Percentiles rank a stretch among this genome's conserved stretches.
Conservation (phyloP, 441 rosid genomes). For the Melastoma candidum region DNA sequence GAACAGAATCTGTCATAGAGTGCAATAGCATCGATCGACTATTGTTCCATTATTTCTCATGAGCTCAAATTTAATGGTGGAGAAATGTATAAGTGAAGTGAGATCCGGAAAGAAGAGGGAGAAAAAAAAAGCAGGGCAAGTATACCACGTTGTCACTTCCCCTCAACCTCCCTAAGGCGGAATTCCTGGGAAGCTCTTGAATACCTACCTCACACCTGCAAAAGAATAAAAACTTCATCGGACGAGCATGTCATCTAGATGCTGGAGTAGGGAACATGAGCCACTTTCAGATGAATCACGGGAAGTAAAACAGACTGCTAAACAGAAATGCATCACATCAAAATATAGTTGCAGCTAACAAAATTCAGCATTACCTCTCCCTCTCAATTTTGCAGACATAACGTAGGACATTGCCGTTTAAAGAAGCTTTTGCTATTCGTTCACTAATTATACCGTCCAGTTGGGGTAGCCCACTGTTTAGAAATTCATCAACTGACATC, state of each 20-base stretch:
- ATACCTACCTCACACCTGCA: slow-evolving; percentile 82
- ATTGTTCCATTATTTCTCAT: background rate
- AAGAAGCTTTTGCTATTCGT: slow-evolving; percentile 66
- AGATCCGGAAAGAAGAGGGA: background rate
- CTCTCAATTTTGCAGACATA: slow-evolving; percentile 79
- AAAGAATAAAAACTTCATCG: background rate
- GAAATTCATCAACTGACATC: slow-evolving; percentile 71
- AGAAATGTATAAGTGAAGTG: background rate
- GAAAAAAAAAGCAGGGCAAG: background rate
- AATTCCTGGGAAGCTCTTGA: slow-evolving; percentile 73
- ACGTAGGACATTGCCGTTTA: slow-evolving; percentile 71
- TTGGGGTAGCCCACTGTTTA: slow-evolving; percentile 36
- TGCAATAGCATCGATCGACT: background rate
- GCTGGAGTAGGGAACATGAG: no score
- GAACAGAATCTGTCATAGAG: background rate
- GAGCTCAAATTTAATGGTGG: background rate
- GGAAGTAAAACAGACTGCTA: slow-evolving; percentile 7
- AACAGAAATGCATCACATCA: slow-evolving; percentile 1
- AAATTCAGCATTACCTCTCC: slow-evolving; percentile 40
- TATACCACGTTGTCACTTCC: slow-evolving; percentile 94
- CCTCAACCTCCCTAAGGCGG: slow-evolving; percentile 79
- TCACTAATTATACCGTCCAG: slow-evolving; percentile 59
- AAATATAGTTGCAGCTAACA: background rate
- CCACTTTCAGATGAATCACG: background rate
- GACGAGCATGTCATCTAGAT: no score